Conservation (phyloP, 352 stramenopile genomes). For the Thraustochytrium striatum region DNA sequence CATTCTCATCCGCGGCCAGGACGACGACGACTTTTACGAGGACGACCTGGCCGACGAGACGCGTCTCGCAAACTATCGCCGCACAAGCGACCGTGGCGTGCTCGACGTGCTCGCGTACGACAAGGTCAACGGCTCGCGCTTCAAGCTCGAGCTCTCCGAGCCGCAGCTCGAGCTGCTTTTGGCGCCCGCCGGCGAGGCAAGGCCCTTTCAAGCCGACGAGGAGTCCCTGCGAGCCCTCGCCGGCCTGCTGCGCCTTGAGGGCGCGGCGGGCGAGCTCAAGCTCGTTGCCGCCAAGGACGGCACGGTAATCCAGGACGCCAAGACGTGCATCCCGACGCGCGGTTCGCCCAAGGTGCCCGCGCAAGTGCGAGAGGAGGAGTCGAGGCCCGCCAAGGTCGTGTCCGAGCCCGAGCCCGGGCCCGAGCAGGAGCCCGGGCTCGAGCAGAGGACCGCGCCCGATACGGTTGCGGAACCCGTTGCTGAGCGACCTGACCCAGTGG, state of each 20-base stretch:
- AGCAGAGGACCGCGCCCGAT: too few relatives aligned
- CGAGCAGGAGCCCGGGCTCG: too few relatives aligned
- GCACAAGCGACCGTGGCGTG: too few relatives aligned
- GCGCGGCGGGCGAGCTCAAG: neutral
- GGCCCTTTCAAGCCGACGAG: neutral
- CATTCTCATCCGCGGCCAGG: slow-evolving; percentile 16
- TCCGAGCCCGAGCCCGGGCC: too few relatives aligned
- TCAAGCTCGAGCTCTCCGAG: slow-evolving; percentile 7
- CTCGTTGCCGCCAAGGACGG: neutral
- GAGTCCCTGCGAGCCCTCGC: neutral
- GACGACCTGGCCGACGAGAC: slow-evolving; percentile 39
- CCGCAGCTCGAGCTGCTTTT: slow-evolving; percentile 9
- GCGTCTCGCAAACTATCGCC: slow-evolving; percentile 28
- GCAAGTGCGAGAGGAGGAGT: too few relatives aligned
- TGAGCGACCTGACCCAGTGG: too few relatives aligned
- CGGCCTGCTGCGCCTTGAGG: neutral
- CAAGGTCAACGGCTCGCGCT: slow-evolving; percentile 4
- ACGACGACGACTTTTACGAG: slow-evolving; percentile 47
- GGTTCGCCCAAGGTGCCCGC: too few relatives aligned
- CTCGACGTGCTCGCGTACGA: slow-evolving; percentile 21
- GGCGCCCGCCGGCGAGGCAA: neutral
- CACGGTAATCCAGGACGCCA: too few relatives aligned
- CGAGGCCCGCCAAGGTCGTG: too few relatives aligned
- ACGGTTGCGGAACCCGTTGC: too few relatives aligned
- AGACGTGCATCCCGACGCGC: too few relatives aligned